Base-by-base conservation (phyloP, 2,329 filamentous ascomycete genomes). In the Teratosphaeria viscida region DNA sequence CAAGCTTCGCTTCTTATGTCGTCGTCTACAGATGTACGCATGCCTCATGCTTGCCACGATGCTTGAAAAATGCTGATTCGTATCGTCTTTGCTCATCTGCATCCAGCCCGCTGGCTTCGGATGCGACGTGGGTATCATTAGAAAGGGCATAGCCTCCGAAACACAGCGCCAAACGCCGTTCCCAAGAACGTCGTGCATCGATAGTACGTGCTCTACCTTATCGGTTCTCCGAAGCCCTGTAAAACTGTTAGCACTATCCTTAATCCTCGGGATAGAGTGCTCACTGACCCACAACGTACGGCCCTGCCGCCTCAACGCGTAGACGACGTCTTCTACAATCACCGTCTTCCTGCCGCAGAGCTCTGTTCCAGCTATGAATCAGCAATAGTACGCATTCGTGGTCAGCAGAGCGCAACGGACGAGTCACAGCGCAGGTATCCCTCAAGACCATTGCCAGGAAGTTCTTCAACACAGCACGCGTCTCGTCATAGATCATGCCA, bases 311-410 rank as follows among this genome's bases (percentile, higher is more conserved):
- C 81, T 80, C 63, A 83, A 75, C 60, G 80, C 80, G 68, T 82
- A 83, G 68, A 84, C 81, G 62, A 84, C 86, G 64, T 89, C 86
- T 0, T 76, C 72, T 0, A 83, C 76, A 0, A 83, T 87, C 0
- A 89, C 77, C 0, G 86, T 89, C 72, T 88, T 88, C 0, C 80
- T 74, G 0, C 76, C 72, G 0, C 79, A 69, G 55, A 87, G 75
- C 10, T 79, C 84, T 85, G 43, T 32, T 4, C 29, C 37, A 23
- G n/a, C n/a, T 10, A 19, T n/a, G 6, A 5, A n/a, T 49, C 11
- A 49, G 43, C 43, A 11, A 19, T 6, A 16, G 8, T 8, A n/a
- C 8, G n/a, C 37, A n/a, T 16, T 14, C 11, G 16, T 43, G 5
- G 7, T 14, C 4, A n/a, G 16, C 1, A 5, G 5, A n/a, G n/a